phyloP scores from a whole-genome alignment of 139 green algal genomes.

The Pseudopediastrum boryanum region DNA sequence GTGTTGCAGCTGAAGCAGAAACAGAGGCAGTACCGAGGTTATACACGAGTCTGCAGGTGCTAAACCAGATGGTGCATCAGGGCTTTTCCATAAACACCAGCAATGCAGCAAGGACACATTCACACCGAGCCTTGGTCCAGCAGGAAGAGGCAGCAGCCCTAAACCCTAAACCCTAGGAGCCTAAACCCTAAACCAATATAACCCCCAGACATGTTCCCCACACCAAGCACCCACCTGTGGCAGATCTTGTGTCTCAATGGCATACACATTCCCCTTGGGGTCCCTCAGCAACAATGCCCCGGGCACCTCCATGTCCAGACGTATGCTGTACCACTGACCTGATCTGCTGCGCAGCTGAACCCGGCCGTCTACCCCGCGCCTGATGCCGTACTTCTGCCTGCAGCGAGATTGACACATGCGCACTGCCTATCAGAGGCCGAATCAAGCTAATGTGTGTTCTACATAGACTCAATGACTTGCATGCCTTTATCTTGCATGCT shows the following conservation, averaged over 20 bases:
- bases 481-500: not conserved
- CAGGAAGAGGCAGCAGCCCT: not conserved
- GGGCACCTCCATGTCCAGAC: constrained; percentile 62
- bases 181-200: not conserved
- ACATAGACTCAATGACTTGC: not conserved
- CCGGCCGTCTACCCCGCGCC: constrained; percentile 48
- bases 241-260: constrained; percentile 54
- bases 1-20: too few relatives aligned
- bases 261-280: constrained; percentile 49
- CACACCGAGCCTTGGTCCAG: not conserved
- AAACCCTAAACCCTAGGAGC: not conserved
- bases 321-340: constrained; percentile 46
- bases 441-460: not conserved
- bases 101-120: not conserved
- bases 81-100: not conserved
- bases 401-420: not conserved
- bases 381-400: constrained; percentile 46
- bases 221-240: constrained; percentile 42
- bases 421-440: not conserved
- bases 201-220: not conserved
- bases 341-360: constrained; percentile 44
- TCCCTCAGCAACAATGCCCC: constrained; percentile 56
- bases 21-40: too few relatives aligned
- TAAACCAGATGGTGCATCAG: not conserved
- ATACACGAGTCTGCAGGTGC: not conserved